A percentile compares a stretch with the other conserved stretches of the same genome.
phyloP scores from a whole-genome alignment of 2,329 filamentous ascomycete genomes.

The Pseudopyricularia cyperi region DNA sequence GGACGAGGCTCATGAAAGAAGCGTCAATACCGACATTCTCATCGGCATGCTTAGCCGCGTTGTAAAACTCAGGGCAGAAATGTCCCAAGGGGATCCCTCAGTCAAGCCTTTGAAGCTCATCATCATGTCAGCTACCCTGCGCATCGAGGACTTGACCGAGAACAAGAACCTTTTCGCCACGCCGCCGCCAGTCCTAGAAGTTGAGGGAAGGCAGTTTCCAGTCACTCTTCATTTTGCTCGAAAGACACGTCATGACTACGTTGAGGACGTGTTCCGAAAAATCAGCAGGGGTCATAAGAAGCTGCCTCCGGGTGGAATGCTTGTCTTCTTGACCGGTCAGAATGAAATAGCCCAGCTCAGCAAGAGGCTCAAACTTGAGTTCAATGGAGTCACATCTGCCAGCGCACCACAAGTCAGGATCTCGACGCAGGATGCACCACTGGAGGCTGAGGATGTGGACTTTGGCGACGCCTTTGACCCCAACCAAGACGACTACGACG shows the following conservation, averaged over 20 bases:
- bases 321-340: conserved; percentile 90
- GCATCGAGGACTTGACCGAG: conserved; percentile 79
- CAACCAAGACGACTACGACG: conserved; percentile 36
- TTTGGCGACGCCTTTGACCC: conserved; percentile 61
- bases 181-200: conserved; percentile 72
- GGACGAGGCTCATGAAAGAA: conserved; percentile 94
- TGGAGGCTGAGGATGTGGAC: conserved; percentile 81
- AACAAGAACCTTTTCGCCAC: conserved; percentile 68
- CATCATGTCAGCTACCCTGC: conserved; percentile 94
- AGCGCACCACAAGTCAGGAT: conserved; percentile 59
- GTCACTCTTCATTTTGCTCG: conserved; percentile 84
- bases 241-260: conserved; percentile 72
- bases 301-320: conserved; percentile 76
- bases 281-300: conserved; percentile 80
- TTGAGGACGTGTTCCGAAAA: conserved; percentile 82
- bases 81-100: conserved; percentile 58
- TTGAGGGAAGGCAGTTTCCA: conserved; percentile 82
- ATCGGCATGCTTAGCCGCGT: conserved; percentile 94
- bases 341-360: conserved; percentile 81
- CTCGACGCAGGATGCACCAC: conserved; percentile 60
- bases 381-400: conserved; percentile 43
- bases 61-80: conserved; percentile 65
- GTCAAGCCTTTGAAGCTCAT: conserved; percentile 77
- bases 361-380: conserved; percentile 58
- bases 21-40: conserved; percentile 95